Evolutionary conservation across 768 basidiomycete species (phyloP).

Genomic region (Pilatotrama ljubarskyi): DNA sequence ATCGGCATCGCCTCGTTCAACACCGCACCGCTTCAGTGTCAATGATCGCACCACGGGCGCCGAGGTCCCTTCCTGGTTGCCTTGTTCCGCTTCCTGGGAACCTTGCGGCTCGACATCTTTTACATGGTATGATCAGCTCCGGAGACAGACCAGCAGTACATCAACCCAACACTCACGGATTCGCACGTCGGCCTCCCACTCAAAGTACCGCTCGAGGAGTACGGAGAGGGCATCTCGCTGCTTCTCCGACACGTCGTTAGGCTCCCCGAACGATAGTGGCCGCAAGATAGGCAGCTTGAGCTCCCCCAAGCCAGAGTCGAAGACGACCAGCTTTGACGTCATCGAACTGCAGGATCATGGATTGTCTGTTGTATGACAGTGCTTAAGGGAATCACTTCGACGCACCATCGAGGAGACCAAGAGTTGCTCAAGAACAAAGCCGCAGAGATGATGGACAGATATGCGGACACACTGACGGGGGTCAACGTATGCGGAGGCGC

Average conservation of each 20-base stretch:
- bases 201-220: constrained; percentile 55
- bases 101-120: not conserved
- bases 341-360: constrained; percentile 22
- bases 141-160: not conserved
- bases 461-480: constrained; percentile 46
- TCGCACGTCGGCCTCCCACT: constrained; percentile 47
- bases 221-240: constrained; percentile 36
- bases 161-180: constrained; percentile 36
- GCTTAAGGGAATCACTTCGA: not conserved
- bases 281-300: constrained; percentile 28
- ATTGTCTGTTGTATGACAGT: constrained; percentile 9
- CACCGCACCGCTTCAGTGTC: not conserved
- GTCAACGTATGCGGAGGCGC: constrained; percentile 24
- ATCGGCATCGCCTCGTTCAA: not conserved
- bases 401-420: constrained; percentile 33
- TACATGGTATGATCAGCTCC: not conserved
- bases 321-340: constrained; percentile 47
- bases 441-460: constrained; percentile 50
- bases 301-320: constrained; percentile 52
- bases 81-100: not conserved
- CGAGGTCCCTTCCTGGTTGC: not conserved
- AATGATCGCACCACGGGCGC: not conserved
- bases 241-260: constrained; percentile 17
- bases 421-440: constrained; percentile 44
- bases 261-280: constrained; percentile 16